A percentile compares a stretch with the other conserved stretches of the same genome.
phyloP scores from a whole-genome alignment of 106 monocot species.

The Hemerocallis citrina region DNA sequence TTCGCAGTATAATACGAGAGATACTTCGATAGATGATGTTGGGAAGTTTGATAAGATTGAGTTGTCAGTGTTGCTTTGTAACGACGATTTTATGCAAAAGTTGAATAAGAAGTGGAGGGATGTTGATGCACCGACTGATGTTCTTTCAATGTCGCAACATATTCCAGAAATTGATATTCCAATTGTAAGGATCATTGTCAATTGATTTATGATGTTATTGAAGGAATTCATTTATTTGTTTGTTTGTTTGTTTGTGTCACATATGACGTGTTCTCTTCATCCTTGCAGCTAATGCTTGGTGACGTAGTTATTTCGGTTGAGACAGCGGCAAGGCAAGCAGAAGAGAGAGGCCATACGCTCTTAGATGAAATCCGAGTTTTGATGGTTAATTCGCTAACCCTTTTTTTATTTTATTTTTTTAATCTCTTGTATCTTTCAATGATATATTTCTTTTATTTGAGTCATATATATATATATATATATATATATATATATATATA shows the following conservation, averaged over 20 bases:
- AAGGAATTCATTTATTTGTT: too few species aligned
- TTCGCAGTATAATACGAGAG: slow-evolving; percentile 72
- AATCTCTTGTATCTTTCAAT: background rate
- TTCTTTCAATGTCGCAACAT: slow-evolving; percentile 91
- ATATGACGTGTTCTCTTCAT: slow-evolving; percentile 8
- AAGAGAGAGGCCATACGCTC: slow-evolving; percentile 78
- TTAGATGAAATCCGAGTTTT: slow-evolving; percentile 92
- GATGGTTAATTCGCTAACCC: slow-evolving; percentile 31
- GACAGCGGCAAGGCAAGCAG: slow-evolving; percentile 89
- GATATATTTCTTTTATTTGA: background rate
- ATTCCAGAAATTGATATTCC: slow-evolving; percentile 80
- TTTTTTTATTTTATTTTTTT: too few species aligned
- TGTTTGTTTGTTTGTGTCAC: background rate
- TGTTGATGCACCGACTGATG: slow-evolving; percentile 71
- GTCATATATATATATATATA: too few species aligned
- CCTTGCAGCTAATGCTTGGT: slow-evolving; percentile 67
- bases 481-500: too few species aligned
- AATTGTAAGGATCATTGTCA: slow-evolving; percentile 41
- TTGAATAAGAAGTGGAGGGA: slow-evolving; percentile 97
- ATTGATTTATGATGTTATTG: background rate
- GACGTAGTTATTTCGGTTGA: slow-evolving; percentile 94
- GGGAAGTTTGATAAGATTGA: slow-evolving; percentile 79
- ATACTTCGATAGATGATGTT: slow-evolving; percentile 61
- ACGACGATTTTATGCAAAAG: slow-evolving; percentile 72
- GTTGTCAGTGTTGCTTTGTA: slow-evolving; percentile 78